Evolutionary conservation across 1,284 basidiomycete species (phyloP).

Genomic region (Melampsora larici-populina): DNA sequence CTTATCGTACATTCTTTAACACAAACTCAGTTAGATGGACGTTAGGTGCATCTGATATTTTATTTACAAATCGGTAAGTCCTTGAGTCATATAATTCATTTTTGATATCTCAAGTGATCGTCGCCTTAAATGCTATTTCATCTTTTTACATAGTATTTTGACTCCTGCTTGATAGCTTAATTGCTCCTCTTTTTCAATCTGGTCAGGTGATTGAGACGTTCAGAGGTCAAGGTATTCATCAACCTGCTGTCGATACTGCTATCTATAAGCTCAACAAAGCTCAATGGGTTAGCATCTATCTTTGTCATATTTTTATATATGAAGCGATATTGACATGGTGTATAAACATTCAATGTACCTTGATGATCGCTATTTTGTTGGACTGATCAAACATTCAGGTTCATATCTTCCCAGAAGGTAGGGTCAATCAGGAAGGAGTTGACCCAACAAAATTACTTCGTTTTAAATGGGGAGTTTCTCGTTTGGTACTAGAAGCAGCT

Average conservation of each 20-base stretch:
- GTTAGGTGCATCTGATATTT: slow-evolving; percentile 84
- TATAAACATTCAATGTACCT: neutral
- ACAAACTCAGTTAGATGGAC: slow-evolving; percentile 73
- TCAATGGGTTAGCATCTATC: slow-evolving; percentile 63
- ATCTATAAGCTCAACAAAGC: slow-evolving; percentile 74
- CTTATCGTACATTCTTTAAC: slow-evolving; percentile 55
- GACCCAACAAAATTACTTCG: slow-evolving; percentile 61
- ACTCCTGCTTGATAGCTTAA: slow-evolving; percentile 8
- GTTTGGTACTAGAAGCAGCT: slow-evolving; percentile 49
- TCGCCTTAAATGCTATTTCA: too few species aligned
- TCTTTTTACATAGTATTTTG: neutral
- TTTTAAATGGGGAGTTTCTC: slow-evolving; percentile 96
- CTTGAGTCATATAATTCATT: neutral
- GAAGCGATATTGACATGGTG: neutral
- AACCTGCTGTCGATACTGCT: slow-evolving; percentile 76
- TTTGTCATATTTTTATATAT: neutral
- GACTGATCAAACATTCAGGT: slow-evolving; percentile 59
- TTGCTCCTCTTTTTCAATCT: slow-evolving; percentile 62
- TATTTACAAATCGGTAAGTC: slow-evolving; percentile 72
- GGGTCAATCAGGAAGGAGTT: slow-evolving; percentile 66
- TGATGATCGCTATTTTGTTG: neutral
- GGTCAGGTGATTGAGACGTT: slow-evolving; percentile 94
- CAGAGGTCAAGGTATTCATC: slow-evolving; percentile 82
- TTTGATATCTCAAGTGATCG: neutral
- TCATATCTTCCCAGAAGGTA: slow-evolving; percentile 91